Percentiles rank a stretch among this genome's conserved stretches.
Conservation (phyloP, 352 stramenopile genomes). For the Bremia lactucae region DNA sequence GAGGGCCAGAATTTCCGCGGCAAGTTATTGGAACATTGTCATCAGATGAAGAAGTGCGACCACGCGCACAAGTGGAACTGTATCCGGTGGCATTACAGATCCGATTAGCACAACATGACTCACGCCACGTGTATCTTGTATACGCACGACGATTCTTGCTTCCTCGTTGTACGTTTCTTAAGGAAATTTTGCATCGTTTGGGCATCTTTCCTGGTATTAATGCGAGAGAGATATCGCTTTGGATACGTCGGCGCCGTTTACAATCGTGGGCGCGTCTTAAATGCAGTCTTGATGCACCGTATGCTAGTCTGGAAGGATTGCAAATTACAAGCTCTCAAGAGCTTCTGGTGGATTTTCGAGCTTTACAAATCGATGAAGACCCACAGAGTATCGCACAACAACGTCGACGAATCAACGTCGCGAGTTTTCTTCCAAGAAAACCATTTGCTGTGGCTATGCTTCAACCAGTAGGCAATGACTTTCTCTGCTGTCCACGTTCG, state of each 20-base stretch:
- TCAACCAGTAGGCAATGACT: slow-evolving; percentile 56
- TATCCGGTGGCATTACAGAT: slow-evolving; percentile 49
- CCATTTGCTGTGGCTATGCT: slow-evolving; percentile 37
- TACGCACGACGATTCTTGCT: slow-evolving; percentile 44
- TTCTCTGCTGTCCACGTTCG: slow-evolving; percentile 22
- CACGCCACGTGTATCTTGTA: slow-evolving; percentile 42
- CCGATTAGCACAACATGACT: slow-evolving; percentile 44
- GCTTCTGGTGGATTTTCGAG: slow-evolving; percentile 59
- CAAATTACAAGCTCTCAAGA: slow-evolving; percentile 42
- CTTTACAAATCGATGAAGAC: slow-evolving; percentile 23
- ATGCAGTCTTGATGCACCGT: slow-evolving; percentile 32
- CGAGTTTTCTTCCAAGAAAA: slow-evolving; percentile 9
- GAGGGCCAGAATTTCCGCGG: slow-evolving; percentile 43
- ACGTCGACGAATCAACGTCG: slow-evolving; percentile 12
- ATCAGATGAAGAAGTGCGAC: slow-evolving; percentile 12
- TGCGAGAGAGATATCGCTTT: slow-evolving; percentile 43
- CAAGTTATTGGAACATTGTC: slow-evolving; percentile 20
- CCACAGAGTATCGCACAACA: slow-evolving; percentile 16
- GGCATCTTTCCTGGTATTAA: slow-evolving; percentile 46
- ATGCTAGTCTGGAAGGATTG: slow-evolving; percentile 29
- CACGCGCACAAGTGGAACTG: slow-evolving; percentile 28
- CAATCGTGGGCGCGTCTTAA: slow-evolving; percentile 53
- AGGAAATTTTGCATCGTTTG: slow-evolving; percentile 45
- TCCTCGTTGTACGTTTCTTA: slow-evolving; percentile 26
- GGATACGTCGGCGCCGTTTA: slow-evolving; percentile 43